Base-by-base conservation (phyloP, 202 grass and related monocot species). In the Panicum virgatum region DNA sequence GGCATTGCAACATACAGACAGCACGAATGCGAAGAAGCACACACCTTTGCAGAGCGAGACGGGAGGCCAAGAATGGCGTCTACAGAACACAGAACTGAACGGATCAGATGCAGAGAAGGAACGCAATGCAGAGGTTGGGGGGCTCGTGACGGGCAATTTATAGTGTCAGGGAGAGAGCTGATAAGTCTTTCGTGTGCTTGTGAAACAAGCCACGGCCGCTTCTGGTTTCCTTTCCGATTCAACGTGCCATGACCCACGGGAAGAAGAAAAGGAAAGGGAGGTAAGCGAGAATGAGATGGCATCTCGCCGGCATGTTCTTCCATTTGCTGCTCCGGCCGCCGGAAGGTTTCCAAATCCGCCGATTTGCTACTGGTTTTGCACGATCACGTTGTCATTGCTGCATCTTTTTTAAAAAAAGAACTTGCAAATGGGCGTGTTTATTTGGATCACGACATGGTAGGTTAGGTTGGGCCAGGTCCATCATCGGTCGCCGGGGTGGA, bases 131-230 rank as follows among this genome's bases (percentile, higher is more conserved):
- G 9, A 77, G n/a, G 43, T 16, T 12, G 1, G 57, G 57, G 59
- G 6, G 7, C 9, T 72, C 52, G 47, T 22, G 19, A 39, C 4
- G 38, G 12, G n/a, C 56, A 36, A 65, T 81, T 89, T 85, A 72
- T 88, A 84, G 32, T 0, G 60, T 14, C 46, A 69, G 20, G 27
- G 66, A 48, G 3, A 26, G n/a, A 34, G 32, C 32, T 34, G 60
- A 15, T n/a, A 63, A 47, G 6, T 15, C 34, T 8, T 45, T 9
- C 20, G 0, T 48, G 52, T 45, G 69, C 80, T 70, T 75, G 81
- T 37, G 43, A 34, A 85, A 44, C 77, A 81, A 85, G 77, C 25
- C 82, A 47, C 7, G 73, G 7, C 29, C 68, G 46, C 73, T 60
- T 70, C 67, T 11, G 44, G 51, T 63, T 85, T 67, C 51, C 27